Evolutionary conservation across 2,329 filamentous ascomycete genomes (phyloP).

Genomic region (Epichloe gansuensis): DNA sequence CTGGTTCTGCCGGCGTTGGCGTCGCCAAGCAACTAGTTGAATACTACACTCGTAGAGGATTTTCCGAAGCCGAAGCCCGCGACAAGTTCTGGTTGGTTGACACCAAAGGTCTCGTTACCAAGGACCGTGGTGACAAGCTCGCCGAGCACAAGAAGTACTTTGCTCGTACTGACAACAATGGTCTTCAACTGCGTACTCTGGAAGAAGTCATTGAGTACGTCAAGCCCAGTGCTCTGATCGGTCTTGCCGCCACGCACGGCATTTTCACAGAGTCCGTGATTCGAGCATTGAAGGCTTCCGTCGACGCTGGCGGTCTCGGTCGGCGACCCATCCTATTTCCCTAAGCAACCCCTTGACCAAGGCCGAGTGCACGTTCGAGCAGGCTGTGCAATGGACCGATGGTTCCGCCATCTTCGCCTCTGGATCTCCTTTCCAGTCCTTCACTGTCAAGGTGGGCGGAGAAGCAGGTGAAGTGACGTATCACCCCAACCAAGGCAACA

Average conservation of each 20-base stretch:
- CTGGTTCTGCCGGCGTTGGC: slow-evolving; percentile 89
- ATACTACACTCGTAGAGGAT: slow-evolving; percentile 86
- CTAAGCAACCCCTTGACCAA: slow-evolving; percentile 93
- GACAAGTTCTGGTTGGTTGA: slow-evolving; percentile 96
- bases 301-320: slow-evolving; percentile 53
- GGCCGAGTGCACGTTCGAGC: slow-evolving; percentile 95
- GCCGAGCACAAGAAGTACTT: slow-evolving; percentile 80
- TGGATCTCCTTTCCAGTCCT: slow-evolving; percentile 76
- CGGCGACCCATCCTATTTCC: slow-evolving; percentile 87
- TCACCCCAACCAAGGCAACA: slow-evolving; percentile 75
- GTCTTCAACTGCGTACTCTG: slow-evolving; percentile 63
- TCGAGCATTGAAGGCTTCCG: slow-evolving; percentile 52
- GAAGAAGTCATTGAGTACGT: slow-evolving; percentile 91
- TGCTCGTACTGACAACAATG: slow-evolving; percentile 51
- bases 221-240: slow-evolving; percentile 87
- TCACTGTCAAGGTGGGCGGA: slow-evolving; percentile 48
- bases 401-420: slow-evolving; percentile 89
- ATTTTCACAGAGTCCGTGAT: slow-evolving; percentile 86
- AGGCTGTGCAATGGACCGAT: slow-evolving; percentile 82
- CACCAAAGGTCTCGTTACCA: slow-evolving; percentile 88
- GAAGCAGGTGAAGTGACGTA: slow-evolving; percentile 50
- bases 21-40: slow-evolving; percentile 97
- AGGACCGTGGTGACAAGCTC: slow-evolving; percentile 84
- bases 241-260: slow-evolving; percentile 85
- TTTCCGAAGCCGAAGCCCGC: slow-evolving; percentile 76